These are phyloP conservation scores for Vaccinium vitisidaea DNA, from an alignment of 148 eudicot species.

Conservation along the genomic window DNA sequence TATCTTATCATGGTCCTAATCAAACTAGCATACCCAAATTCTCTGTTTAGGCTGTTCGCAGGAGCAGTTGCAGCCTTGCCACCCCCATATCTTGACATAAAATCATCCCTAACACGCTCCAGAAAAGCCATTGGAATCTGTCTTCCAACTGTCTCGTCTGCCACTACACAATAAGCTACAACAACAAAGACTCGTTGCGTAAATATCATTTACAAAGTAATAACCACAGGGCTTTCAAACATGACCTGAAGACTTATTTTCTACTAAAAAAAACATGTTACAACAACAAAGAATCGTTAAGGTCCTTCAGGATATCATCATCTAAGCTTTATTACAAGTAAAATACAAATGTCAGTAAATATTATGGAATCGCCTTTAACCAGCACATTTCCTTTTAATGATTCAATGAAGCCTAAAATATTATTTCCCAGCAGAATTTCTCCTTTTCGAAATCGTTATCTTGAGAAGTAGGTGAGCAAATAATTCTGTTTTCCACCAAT, in stretches of 20 bases:
- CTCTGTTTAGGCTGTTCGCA: slow-evolving; percentile 31
- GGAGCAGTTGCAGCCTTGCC: slow-evolving; percentile 29
- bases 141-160: slow-evolving; percentile 35
- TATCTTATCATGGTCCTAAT: neutral
- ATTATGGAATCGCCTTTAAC: no score
- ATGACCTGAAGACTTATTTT: neutral
- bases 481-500: neutral
- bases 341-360: no score
- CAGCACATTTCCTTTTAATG: no score
- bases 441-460: no score
- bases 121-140: slow-evolving; percentile 35
- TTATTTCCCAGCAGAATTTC: no score
- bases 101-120: slow-evolving; percentile 36
- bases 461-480: neutral
- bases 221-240: neutral
- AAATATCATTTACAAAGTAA: neutral
- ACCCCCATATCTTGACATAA: slow-evolving; percentile 31
- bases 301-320: neutral
- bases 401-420: no score
- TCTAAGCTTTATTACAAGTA: neutral
- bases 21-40: slow-evolving; percentile 27
- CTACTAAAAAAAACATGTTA: neutral
- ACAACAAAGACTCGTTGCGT: neutral
- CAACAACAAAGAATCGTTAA: neutral
- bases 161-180: slow-evolving; percentile 38